phyloP scores from a whole-genome alignment of 345 rosid genomes.

The Corymbia maculata region DNA sequence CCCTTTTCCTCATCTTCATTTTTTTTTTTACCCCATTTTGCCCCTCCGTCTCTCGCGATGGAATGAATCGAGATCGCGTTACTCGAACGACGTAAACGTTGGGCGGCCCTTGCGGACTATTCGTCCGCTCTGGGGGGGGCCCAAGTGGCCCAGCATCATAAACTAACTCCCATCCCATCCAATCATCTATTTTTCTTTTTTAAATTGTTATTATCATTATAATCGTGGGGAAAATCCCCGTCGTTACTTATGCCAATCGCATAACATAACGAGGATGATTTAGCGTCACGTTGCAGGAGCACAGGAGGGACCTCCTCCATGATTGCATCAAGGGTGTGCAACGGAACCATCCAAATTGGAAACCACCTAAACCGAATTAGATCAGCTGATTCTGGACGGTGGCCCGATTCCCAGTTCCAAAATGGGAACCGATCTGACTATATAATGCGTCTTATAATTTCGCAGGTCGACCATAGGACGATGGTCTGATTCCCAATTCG shows the following conservation, averaged over 20 bases:
- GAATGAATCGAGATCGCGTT: neutral
- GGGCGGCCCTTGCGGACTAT: neutral
- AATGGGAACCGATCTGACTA: too few species aligned
- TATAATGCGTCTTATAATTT: too few species aligned
- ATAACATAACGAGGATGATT: neutral
- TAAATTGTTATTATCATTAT: neutral
- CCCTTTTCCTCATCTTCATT: neutral
- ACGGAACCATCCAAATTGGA: too few species aligned
- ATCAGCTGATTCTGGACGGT: too few species aligned
- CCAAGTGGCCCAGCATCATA: neutral
- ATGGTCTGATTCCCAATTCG: too few species aligned
- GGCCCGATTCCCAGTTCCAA: too few species aligned
- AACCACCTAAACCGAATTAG: too few species aligned
- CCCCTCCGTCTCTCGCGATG: neutral
- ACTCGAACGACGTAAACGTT: neutral
- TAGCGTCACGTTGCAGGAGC: neutral
- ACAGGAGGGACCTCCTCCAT: neutral
- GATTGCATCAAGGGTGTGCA: neutral
- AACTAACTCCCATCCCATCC: neutral
- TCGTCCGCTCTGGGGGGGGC: neutral
- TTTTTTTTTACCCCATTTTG: neutral
- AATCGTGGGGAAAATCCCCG: neutral
- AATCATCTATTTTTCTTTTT: neutral
- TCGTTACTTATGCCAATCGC: neutral
- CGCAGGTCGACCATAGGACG: too few species aligned